Conservation (phyloP, 352 stramenopile species). For the Phytophthora pinifolia region DNA sequence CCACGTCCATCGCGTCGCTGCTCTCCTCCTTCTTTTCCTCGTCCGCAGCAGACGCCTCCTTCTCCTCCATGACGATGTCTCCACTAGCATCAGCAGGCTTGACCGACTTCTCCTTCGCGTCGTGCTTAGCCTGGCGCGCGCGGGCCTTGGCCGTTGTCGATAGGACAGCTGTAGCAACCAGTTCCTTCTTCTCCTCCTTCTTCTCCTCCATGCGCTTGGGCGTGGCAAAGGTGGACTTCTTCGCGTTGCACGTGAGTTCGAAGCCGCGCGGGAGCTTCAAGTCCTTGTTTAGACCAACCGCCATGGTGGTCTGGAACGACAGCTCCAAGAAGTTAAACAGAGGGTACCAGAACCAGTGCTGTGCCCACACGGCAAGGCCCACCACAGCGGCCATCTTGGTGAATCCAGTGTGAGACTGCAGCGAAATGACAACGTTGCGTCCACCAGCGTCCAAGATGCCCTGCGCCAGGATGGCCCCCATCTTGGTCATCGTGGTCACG, state of each 20-base stretch:
- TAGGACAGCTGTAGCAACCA: conserved; percentile 96
- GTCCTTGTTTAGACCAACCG: conserved; percentile 97
- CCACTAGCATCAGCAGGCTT: conserved; percentile 48
- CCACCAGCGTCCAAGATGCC: conserved; percentile 98
- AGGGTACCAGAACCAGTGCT: conserved; percentile 99
- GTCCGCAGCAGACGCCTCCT: conserved; percentile 34
- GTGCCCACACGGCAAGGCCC: conserved; percentile 96
- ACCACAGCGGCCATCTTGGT: conserved; percentile 97
- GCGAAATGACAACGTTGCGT: conserved; percentile 95
- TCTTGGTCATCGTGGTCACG: conserved; percentile 98
- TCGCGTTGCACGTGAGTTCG: conserved; percentile 91
- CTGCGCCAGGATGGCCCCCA: conserved; percentile 97
- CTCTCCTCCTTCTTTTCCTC: conserved; percentile 50
- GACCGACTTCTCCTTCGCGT: conserved; percentile 79
- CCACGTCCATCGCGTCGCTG: conserved; percentile 72
- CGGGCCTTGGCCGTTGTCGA: conserved; percentile 98
- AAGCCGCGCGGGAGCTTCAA: conserved; percentile 98
- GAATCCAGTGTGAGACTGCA: conserved; percentile 97
- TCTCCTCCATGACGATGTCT: conserved; percentile 57
- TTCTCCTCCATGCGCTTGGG: conserved; percentile 98
- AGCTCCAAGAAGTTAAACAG: conserved; percentile 98
- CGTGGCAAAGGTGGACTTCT: conserved; percentile 97
- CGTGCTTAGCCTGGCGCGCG: conserved; percentile 91
- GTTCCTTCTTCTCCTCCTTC: conserved; percentile 99
- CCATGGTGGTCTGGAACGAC: conserved; percentile 95